A percentile compares a stretch with the other conserved stretches of the same genome.
phyloP scores from a whole-genome alignment of 2,329 filamentous ascomycete species.

The Lasiodiplodia sp. region DNA sequence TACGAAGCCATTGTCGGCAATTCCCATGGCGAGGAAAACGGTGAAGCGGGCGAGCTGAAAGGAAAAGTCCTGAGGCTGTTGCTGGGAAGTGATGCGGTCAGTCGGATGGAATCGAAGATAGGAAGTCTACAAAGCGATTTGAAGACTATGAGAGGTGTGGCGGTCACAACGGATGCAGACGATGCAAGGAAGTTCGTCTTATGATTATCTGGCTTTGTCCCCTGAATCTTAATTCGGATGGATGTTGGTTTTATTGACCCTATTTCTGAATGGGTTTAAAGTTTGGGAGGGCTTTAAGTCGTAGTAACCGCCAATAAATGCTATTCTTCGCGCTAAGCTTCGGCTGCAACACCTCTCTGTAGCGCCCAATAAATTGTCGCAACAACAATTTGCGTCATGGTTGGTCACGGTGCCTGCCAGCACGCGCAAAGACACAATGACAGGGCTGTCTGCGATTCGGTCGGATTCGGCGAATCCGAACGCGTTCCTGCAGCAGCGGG shows the following conservation, averaged over 20 bases:
- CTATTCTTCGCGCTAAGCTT: too few relatives aligned
- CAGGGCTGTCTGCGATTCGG: neutral
- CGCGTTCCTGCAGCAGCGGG: slow-evolving; percentile 22
- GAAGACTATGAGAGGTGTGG: neutral
- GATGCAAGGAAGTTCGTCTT: neutral
- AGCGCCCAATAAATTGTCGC: too few relatives aligned
- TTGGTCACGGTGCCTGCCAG: too few relatives aligned
- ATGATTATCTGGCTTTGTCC: too few relatives aligned
- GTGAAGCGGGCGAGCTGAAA: neutral
- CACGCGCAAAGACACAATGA: too few relatives aligned
- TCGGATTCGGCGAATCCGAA: slow-evolving; percentile 19
- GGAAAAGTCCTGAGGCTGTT: neutral
- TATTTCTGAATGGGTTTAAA: too few relatives aligned
- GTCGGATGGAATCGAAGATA: slow-evolving; percentile 8
- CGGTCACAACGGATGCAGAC: neutral
- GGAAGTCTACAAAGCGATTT: neutral
- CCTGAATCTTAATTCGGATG: too few relatives aligned
- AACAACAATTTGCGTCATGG: too few relatives aligned
- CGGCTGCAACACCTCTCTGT: too few relatives aligned
- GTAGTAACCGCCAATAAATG: too few relatives aligned
- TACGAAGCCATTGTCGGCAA: slow-evolving; percentile 58
- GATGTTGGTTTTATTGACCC: too few relatives aligned
- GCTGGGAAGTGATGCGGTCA: slow-evolving; percentile 2
- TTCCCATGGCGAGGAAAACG: neutral
- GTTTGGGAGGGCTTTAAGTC: too few relatives aligned